phyloP scores from a whole-genome alignment of 2,329 filamentous ascomycete genomes.

The Colletotrichum sp. region DNA sequence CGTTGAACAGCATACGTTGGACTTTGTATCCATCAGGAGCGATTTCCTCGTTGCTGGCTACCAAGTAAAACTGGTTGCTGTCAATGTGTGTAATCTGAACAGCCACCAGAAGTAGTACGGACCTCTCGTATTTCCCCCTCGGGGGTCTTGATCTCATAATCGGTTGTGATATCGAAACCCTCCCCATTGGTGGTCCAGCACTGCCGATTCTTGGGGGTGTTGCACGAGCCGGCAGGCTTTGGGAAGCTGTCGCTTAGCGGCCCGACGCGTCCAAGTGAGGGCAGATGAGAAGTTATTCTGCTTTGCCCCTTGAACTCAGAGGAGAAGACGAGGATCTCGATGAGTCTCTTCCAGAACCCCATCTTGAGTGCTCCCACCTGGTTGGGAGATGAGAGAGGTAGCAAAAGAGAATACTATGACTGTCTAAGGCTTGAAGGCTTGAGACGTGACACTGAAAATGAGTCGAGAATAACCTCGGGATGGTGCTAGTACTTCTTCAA shows the following conservation, averaged over 20 bases:
- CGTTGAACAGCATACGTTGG: no score
- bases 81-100: no score
- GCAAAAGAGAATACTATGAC: no score
- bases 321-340: neutral
- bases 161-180: no score
- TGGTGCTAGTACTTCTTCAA: neutral
- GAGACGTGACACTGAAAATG: neutral
- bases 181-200: no score
- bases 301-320: neutral
- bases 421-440: no score
- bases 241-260: neutral
- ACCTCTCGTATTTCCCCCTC: no score
- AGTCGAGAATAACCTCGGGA: neutral
- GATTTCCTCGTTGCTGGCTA: no score
- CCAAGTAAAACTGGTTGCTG: no score
- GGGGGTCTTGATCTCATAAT: no score
- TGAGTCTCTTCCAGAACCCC: neutral
- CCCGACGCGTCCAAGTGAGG: neutral
- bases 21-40: no score
- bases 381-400: neutral
- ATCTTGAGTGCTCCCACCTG: neutral
- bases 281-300: neutral
- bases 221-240: neutral
- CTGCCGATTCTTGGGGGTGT: neutral
- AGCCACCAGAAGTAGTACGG: no score